A percentile compares a stretch with the other conserved stretches of the same genome.
Evolutionary conservation across 2,329 filamentous ascomycete species (phyloP).

Genomic region (Fusarium sacchari): DNA sequence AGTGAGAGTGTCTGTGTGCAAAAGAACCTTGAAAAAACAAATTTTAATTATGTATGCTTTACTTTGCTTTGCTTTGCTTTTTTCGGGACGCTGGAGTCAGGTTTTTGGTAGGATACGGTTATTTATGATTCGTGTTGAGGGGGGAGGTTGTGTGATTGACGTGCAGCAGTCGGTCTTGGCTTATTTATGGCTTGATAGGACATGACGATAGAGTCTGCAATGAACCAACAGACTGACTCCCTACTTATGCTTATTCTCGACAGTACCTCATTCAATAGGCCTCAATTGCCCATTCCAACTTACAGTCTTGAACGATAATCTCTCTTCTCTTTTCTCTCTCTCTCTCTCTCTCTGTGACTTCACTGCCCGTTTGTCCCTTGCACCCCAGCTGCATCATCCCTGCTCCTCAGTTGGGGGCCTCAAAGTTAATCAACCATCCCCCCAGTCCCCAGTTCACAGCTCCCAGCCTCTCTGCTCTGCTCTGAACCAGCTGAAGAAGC

Average conservation of each 20-base stretch:
- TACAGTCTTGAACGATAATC: fast-evolving
- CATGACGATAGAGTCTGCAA: neutral
- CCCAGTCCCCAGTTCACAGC: neutral
- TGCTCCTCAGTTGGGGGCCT: conserved; percentile 22
- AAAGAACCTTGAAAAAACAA: conserved; percentile 26
- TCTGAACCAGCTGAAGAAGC: neutral
- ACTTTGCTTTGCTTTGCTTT: too few relatives aligned
- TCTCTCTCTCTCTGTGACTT: neutral
- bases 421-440: conserved; percentile 1
- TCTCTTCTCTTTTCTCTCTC: too few relatives aligned
- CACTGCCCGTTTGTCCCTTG: neutral
- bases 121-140: neutral
- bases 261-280: neutral
- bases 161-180: neutral
- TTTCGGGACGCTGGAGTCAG: neutral
- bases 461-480: neutral
- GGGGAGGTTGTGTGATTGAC: neutral
- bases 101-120: neutral
- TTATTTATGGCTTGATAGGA: neutral
- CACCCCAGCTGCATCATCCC: conserved; percentile 7
- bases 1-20: neutral
- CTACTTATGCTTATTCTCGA: neutral
- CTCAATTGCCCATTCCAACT: too few relatives aligned
- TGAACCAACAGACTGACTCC: neutral
- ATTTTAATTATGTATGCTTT: neutral